Conservation (phyloP, 192 early-diverging fungal species). For the Spinellus fusiger region DNA sequence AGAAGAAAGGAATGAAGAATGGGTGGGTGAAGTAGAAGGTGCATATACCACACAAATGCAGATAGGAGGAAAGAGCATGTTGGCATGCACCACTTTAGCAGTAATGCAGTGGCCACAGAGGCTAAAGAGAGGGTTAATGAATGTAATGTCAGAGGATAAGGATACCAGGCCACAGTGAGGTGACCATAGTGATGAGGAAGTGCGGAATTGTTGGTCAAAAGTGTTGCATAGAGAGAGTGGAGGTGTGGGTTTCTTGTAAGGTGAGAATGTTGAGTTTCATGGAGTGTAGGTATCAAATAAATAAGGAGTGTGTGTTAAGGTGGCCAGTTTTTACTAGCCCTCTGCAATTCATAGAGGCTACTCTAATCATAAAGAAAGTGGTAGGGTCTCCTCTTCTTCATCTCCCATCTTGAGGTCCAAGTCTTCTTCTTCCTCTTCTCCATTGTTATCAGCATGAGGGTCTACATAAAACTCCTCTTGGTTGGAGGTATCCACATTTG, state of each 20-base stretch:
- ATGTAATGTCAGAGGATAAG: background rate
- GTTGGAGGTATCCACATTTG: too few species aligned
- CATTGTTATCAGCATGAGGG: too few species aligned
- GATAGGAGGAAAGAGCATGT: background rate
- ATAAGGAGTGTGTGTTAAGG: background rate
- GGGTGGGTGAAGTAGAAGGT: background rate
- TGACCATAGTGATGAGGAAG: background rate
- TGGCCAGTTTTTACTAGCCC: background rate
- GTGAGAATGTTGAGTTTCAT: background rate
- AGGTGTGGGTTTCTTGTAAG: background rate
- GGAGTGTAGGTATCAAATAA: background rate
- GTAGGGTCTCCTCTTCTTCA: too few species aligned
- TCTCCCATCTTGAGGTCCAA: too few species aligned
- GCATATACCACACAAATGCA: background rate
- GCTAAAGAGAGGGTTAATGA: background rate
- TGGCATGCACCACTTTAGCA: background rate
- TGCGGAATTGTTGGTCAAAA: background rate
- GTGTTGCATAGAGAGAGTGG: background rate
- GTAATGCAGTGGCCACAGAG: background rate
- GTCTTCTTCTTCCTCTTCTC: too few species aligned
- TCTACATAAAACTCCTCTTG: too few species aligned
- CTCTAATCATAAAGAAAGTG: background rate
- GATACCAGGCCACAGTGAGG: background rate
- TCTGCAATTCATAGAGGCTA: background rate
- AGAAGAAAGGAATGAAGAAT: background rate